Conservation (phyloP, 2,329 filamentous ascomycete genomes). For the Ascomycota sp. region DNA sequence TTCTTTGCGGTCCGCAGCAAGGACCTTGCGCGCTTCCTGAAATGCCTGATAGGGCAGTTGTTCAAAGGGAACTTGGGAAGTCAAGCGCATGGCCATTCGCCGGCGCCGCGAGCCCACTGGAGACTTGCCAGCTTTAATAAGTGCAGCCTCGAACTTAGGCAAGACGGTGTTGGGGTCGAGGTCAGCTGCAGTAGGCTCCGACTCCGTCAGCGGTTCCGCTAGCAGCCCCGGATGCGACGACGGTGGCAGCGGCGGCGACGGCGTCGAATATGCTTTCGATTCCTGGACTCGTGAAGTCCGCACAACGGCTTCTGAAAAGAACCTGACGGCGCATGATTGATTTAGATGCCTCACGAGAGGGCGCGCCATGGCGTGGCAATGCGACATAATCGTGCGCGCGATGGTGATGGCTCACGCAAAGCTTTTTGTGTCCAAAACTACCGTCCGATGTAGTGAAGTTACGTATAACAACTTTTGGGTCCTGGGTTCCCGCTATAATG, state of each 20-base stretch:
- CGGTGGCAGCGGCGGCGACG: too few species aligned
- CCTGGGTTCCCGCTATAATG: too few species aligned
- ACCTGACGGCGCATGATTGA: slow-evolving; percentile 15
- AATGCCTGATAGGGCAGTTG: slow-evolving; percentile 94
- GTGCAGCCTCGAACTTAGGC: slow-evolving; percentile 34
- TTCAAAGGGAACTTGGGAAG: slow-evolving; percentile 62
- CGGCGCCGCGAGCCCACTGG: slow-evolving; percentile 74
- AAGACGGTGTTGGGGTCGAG: slow-evolving; percentile 51
- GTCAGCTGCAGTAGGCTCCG: slow-evolving; percentile 17
- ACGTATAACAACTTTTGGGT: too few species aligned
- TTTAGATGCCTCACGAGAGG: slow-evolving; percentile 34
- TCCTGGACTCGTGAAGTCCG: slow-evolving; percentile 10
- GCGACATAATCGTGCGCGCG: slow-evolving; percentile 26
- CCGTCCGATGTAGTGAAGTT: too few species aligned
- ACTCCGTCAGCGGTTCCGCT: too few species aligned
- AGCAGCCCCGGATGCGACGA: too few species aligned
- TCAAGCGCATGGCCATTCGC: slow-evolving; percentile 47
- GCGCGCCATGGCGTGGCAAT: slow-evolving; percentile 36
- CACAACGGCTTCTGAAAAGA: slow-evolving; percentile 14
- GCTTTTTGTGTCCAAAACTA: too few species aligned
- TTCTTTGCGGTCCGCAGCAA: slow-evolving; percentile 59
- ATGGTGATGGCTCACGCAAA: too few species aligned
- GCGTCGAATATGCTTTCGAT: slow-evolving; percentile 2
- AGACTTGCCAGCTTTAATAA: slow-evolving; percentile 46
- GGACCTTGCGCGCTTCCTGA: slow-evolving; percentile 76